Evolutionary conservation across 139 green algal genomes (phyloP).

Genomic region (Bryopsis sp.): DNA sequence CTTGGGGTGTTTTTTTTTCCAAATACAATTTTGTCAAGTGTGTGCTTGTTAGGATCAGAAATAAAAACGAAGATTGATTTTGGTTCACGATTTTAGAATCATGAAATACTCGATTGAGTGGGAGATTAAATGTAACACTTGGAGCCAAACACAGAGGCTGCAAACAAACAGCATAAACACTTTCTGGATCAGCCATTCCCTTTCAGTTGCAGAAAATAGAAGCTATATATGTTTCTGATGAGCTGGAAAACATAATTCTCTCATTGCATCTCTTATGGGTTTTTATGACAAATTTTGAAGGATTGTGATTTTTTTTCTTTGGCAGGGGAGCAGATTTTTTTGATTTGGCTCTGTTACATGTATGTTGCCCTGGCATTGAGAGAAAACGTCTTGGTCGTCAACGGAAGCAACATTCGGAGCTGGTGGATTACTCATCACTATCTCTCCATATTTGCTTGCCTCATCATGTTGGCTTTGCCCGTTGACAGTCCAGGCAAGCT

Average conservation of each 20-base stretch:
- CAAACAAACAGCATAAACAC: too few species aligned
- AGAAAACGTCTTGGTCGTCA: constrained; percentile 86
- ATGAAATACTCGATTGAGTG: too few species aligned
- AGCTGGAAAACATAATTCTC: background rate
- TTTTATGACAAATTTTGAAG: background rate
- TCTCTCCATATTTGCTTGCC: constrained; percentile 56
- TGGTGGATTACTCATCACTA: constrained; percentile 97
- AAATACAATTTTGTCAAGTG: too few species aligned
- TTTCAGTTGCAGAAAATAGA: background rate
- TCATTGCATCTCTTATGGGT: background rate
- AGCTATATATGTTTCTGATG: background rate
- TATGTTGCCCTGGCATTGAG: constrained; percentile 83
- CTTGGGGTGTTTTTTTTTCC: background rate
- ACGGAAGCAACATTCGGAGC: constrained; percentile 80
- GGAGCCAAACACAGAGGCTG: too few species aligned
- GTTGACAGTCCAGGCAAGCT: constrained; percentile 61
- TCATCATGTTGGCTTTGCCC: constrained; percentile 78
- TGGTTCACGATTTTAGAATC: too few species aligned
- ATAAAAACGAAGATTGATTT: too few species aligned
- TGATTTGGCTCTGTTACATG: constrained; percentile 89
- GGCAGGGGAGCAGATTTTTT: constrained; percentile 69
- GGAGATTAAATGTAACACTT: too few species aligned
- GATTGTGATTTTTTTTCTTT: background rate
- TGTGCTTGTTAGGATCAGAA: too few species aligned
- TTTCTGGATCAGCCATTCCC: too few species aligned